A percentile compares a stretch with the other conserved stretches of the same genome.
Evolutionary conservation across 2,329 filamentous ascomycete species (phyloP).

Genomic region (Chaetomiaceae sp.): DNA sequence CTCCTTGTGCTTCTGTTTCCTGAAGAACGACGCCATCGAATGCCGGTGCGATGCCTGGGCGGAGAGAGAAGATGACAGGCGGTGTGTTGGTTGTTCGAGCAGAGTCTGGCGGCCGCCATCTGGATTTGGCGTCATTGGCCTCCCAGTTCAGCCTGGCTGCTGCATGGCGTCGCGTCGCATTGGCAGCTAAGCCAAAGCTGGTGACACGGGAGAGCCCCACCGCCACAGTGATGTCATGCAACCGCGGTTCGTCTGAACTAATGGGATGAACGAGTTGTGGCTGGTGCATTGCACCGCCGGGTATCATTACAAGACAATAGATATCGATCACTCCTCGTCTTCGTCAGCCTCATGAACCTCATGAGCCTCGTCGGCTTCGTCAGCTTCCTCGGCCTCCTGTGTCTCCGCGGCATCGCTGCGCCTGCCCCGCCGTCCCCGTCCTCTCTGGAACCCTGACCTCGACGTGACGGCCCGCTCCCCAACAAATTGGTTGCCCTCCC

Average conservation of each 20-base stretch:
- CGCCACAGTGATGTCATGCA: constrained; percentile 18
- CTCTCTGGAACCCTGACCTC: constrained; percentile 44
- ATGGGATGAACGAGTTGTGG: too few relatives aligned
- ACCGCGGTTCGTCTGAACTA: neutral
- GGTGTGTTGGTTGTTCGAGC: neutral
- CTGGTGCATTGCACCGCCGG: constrained; percentile 5
- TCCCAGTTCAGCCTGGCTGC: too few relatives aligned
- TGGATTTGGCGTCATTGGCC: too few relatives aligned
- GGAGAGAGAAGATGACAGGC: neutral
- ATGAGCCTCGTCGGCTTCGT: constrained; percentile 22
- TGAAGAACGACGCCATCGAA: constrained; percentile 33
- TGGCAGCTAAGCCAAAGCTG: neutral
- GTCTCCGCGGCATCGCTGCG: constrained; percentile 29
- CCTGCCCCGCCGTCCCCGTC: constrained; percentile 31
- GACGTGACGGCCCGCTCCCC: constrained; percentile 53
- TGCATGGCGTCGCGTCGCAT: neutral
- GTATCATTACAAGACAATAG: constrained; percentile 3
- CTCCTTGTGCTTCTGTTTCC: constrained; percentile 52
- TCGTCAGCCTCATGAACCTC: constrained; percentile 12
- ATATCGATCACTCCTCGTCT: constrained; percentile 10
- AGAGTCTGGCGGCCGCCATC: too few relatives aligned
- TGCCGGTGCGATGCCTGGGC: neutral
- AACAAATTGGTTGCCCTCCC: constrained; percentile 45
- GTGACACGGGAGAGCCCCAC: constrained; percentile 6
- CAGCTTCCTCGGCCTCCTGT: constrained; percentile 25